Evolutionary conservation across 176 grass and related monocot genomes (phyloP), one percentile per base, ranked within the genome.

Genomic region (Coix lacrymajobi): DNA sequence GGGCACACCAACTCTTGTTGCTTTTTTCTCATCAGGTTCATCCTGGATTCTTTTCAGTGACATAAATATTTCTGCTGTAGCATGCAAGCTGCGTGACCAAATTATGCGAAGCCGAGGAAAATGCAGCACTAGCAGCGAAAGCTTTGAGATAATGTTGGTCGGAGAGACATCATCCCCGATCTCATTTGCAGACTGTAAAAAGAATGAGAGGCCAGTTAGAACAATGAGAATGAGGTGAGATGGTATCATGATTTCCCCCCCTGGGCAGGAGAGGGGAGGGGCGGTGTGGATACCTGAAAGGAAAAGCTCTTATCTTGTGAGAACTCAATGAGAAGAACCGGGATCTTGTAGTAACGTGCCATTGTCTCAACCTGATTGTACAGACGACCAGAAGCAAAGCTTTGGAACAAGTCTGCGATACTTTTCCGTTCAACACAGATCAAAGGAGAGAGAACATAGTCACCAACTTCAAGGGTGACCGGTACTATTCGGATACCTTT

Each of bases 391-490:
- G 92, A 95, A 64, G 95, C 86, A 93, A 98, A 98, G 83, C 95
- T 98, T 79, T 98, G 95, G 81, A 89, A 98, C 82, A 98, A 70
- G 71, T 98, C 95, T 25, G 70, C 71, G 9, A 98, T 95, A 73
- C 95, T 98, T 98, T 98, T 98, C 62, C 95, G 87, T 78, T 98
- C 95, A 79, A 95, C 88, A 80, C 95, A 98, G 76, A 98, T 95
- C 84, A 93, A 83, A 82, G 95, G 90, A 63, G 95, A 98, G 78
- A 98, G 95, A 80, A 98, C 85, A 66, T 98, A 98, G 76, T 98
- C 95, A 48, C 95, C 92, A 79, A 98, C 92, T 98, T 98, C 92
- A 76, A 98, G 83, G 32, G 84, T 95, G 62, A 94, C 88, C 31
- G 95, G 90, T 82, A 95, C 89, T 26, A 98, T 90, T 51, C 78